Base-by-base conservation (phyloP, 768 basidiomycete genomes). In the Cantharellus cinnabarinus region DNA sequence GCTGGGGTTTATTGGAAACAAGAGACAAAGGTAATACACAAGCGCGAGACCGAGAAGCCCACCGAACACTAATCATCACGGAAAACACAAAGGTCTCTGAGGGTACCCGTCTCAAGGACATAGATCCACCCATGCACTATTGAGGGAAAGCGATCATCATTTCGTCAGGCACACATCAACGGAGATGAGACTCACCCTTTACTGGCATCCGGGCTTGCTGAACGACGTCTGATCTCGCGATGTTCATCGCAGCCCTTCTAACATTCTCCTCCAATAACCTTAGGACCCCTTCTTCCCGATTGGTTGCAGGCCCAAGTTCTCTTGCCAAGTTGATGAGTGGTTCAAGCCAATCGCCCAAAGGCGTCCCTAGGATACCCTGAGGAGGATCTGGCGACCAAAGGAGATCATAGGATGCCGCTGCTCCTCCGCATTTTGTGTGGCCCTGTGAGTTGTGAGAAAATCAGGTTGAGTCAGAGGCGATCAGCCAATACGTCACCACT, bases 341-440 rank as follows among this genome's bases (percentile, higher is more conserved):
- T 41, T 62, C 62, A 42, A 71, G 60, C 65, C 67, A 70, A 41
- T 66, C 63, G n/a, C 58, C 58, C 48, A 70, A 62, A 37, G 67
- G 63, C 42, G 64, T 15, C 29, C 42, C 39, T 37, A 37, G 29
- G 39, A 57, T 51, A 40, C 60, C 57, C 37, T 41, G 56, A 55
- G 58, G 56, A 56, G 44, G 15, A 59, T 63, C 34, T 60, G 62
- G 56, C 61, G 59, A 39, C 59, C 67, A 62, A 62, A 68, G 70
- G 58, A 82, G 80, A 54, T 29, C 20, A 29, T 29, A 29, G 20
- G 20, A 29, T 29, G 20, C 20, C 20, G 20, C 20, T 29, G 69
- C 70, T 57, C 89, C 89, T 58, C 87, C 89, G 67, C 89, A 94
- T 59, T 79, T 73, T 5, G 82, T 80, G 67, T 94, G 89, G 15